Evolutionary conservation across 371 early-diverging fungal species (phyloP).

Genomic region (Circinella minor): DNA sequence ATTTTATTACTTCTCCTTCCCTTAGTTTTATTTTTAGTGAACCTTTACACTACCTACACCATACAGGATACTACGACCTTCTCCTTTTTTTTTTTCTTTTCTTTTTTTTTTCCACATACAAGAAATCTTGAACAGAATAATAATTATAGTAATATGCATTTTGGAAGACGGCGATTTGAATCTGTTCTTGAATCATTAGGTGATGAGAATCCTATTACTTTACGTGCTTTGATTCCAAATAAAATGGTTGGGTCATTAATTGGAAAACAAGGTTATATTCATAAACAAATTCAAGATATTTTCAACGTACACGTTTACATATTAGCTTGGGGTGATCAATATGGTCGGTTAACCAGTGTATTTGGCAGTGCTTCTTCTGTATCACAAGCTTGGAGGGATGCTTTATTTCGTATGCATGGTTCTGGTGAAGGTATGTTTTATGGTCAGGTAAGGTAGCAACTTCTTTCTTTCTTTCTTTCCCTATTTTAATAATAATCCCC

Average conservation of each 20-base stretch:
- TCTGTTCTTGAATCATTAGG: neutral
- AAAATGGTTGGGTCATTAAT: slow-evolving; percentile 16
- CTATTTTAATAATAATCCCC: no score
- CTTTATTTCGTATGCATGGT: slow-evolving; percentile 23
- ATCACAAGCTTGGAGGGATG: slow-evolving; percentile 18
- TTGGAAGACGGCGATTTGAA: slow-evolving; percentile 8
- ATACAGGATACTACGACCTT: no score
- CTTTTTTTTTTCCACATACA: no score
- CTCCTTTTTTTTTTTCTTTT: no score
- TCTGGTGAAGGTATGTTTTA: slow-evolving; percentile 2
- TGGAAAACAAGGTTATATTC: slow-evolving; percentile 15
- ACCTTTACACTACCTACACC: no score
- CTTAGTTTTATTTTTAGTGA: no score
- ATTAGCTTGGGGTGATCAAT: slow-evolving; percentile 8
- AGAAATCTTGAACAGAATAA: no score
- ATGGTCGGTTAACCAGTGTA: slow-evolving; percentile 20
- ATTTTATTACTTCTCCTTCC: no score
- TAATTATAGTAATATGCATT: slow-evolving; percentile 3
- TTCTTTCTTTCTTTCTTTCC: no score
- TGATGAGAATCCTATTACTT: slow-evolving; percentile 17
- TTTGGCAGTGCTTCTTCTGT: slow-evolving; percentile 17
- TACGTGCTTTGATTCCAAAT: slow-evolving; percentile 23
- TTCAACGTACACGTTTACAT: slow-evolving; percentile 20
- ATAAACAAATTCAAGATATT: slow-evolving; percentile 20
- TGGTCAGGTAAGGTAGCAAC: slow-evolving; percentile 13